Percentiles rank a stretch among this genome's conserved stretches.
Evolutionary conservation across 2,329 filamentous ascomycete species (phyloP).

Genomic region (Fusarium devonianum): DNA sequence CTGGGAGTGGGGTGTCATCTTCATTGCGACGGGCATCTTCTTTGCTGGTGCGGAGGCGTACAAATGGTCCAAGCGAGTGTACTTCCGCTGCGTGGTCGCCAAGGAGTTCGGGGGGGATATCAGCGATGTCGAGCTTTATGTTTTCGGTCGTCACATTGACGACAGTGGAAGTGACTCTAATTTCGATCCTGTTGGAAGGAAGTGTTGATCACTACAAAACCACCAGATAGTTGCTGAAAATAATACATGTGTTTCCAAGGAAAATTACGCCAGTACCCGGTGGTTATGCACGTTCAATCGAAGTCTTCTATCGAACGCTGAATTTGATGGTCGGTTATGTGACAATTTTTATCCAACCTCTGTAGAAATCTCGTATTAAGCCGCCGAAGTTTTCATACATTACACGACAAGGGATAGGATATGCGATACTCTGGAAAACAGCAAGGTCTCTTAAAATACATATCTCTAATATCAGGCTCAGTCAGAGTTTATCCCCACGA

Average conservation of each 20-base stretch:
- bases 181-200: conserved; percentile 7
- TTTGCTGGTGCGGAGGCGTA: conserved; percentile 69
- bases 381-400: too few relatives aligned
- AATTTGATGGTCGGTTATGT: too few relatives aligned
- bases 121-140: conserved; percentile 32
- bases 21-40: conserved; percentile 67
- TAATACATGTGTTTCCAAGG: too few relatives aligned
- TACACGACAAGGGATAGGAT: too few relatives aligned
- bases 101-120: conserved; percentile 36
- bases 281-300: too few relatives aligned
- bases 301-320: too few relatives aligned
- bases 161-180: conserved; percentile 20
- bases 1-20: conserved; percentile 75
- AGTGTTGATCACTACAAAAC: conserved; percentile 1
- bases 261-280: not conserved
- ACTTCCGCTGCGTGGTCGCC: conserved; percentile 49
- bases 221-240: not conserved
- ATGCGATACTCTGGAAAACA: too few relatives aligned
- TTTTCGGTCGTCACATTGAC: conserved; percentile 28
- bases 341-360: too few relatives aligned
- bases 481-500: too few relatives aligned
- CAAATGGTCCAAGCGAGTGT: conserved; percentile 71
- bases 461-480: too few relatives aligned
- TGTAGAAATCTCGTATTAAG: too few relatives aligned
- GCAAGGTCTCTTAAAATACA: too few relatives aligned